Evolutionary conservation across 148 eudicot species (phyloP), one percentile per base, ranked within the genome.

Genomic region (Vaccinium darrowii): DNA sequence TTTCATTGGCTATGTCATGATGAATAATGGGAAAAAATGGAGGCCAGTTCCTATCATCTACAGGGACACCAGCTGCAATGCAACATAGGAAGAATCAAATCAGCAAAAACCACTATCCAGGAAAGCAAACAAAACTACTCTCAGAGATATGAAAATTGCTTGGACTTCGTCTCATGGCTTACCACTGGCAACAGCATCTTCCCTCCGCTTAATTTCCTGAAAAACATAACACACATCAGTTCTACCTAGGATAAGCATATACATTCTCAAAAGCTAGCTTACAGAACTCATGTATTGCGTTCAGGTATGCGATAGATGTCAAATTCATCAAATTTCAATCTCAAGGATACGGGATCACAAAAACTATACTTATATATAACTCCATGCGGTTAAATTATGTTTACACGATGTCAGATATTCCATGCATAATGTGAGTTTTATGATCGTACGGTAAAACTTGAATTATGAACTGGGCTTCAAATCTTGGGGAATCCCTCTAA

Each of bases 1-100:
- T 91, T 78, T 91, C 93, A 90, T 90, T 91, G 69, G 92, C 89
- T 63, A 91, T 91, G 80, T 91, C 93, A 85, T 91, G 93, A 86
- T 91, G 93, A 71, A 91, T 91, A 63, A 91, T 91, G 54, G 93
- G 93, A 49, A 91, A 89, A 87, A 85, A 88, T 11, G 93, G 92
- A 65, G 93, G 93, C 93, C 93, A 91, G 47, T 90, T 91, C 78
- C 73, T 91, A 85, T 91, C 89, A 85, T 90, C 92, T 18, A 74
- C 33, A 0, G 93, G 92, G 62, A 91, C 82, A 49, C 84, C 89
- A 83, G 91, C 93, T 91, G 92, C 78, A 84, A 74, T 47, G 56
- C 81, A 82, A 51, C 15, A 50, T 23, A 60, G 39, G 18, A 58
- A 49, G 63, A 51, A 50, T 36, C n/a, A 49, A 76, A 25, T 78